Base-by-base conservation (phyloP, 2,329 filamentous ascomycete species). In the Diaporthe vaccinii region DNA sequence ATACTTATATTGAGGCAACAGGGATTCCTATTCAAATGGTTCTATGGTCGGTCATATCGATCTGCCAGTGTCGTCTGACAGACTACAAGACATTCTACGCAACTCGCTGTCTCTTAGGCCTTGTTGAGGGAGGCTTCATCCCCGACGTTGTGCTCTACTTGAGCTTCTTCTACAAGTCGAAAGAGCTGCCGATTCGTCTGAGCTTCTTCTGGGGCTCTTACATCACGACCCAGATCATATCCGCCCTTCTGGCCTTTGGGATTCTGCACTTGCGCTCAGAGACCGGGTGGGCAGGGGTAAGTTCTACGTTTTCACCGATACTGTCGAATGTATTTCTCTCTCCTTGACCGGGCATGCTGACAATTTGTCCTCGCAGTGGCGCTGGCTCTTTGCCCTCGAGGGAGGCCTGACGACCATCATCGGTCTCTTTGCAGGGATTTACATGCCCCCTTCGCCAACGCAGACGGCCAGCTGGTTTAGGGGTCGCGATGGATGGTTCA, bases 91-190 rank as follows among this genome's bases (percentile, higher is more conserved):
- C 83, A 0, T 87, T 87, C 75, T 86, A 82, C 61, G 83, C 83
- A 10, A 84, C 82, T 25, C 82, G 86, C 12, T 84, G 83, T 3
- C 79, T 87, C 2, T 79, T 88, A 0, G 86, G 86, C 0, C 77
- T 86, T 22, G 83, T 87, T 39, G 86, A 85, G 77, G 86, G 82
- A 67, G 82, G 80, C 74, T 84, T 80, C 76, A 82, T 84, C 65
- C 78, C 80, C 0, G 90, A 91, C 75, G 89, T 88, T 31, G 87
- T 92, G 53, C 83, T 92, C 0, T 93, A 92, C 81, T 84, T 93
- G 6, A 91, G 89, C 14, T 94, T 94, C 82, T 94, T 92, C 83
- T 94, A 94, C 84, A 94, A 89, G 34, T 89, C 89, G 2, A 87
- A 87, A 73, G 93, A 94, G 80, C 84, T 94, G 0, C 92, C 92